Percentiles rank a stretch among this genome's conserved stretches.
These are phyloP conservation scores for Parsonsia alboflavescens DNA, from an alignment of 257 asterid species.

Conservation along the genomic window DNA sequence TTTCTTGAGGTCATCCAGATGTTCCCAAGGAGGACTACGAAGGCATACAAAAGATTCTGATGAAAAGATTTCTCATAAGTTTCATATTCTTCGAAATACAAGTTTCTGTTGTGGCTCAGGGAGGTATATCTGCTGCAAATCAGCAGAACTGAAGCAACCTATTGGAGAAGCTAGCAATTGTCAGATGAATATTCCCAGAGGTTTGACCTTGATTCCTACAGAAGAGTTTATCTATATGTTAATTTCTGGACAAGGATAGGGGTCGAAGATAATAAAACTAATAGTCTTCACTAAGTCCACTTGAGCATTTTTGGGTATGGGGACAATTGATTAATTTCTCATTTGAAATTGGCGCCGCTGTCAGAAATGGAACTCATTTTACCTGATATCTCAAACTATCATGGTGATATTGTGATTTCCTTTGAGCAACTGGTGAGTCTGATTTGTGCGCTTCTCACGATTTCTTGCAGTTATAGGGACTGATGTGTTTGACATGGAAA, in stretches of 20 bases:
- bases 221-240: neutral
- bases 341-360: neutral
- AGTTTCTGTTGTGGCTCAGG: slow-evolving; percentile 86
- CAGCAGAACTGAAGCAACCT: slow-evolving; percentile 44
- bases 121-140: slow-evolving; percentile 51
- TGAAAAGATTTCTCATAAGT: slow-evolving; percentile 54
- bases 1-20: slow-evolving; percentile 51
- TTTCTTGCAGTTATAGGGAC: slow-evolving; percentile 70
- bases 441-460: slow-evolving; percentile 5
- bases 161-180: slow-evolving; percentile 68
- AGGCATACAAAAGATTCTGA: slow-evolving; percentile 46
- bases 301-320: neutral
- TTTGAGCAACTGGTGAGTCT: slow-evolving; percentile 3
- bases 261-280: neutral
- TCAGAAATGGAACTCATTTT: neutral
- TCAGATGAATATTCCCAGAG: slow-evolving; percentile 76
- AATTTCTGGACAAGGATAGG: neutral
- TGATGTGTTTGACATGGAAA: slow-evolving; percentile 85
- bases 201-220: slow-evolving; percentile 25
- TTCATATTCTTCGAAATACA: slow-evolving; percentile 68
- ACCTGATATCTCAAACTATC: neutral
- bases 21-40: slow-evolving; percentile 37
- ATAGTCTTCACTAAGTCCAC: neutral
- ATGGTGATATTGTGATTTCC: neutral
- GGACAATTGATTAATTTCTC: neutral